Conservation (phyloP, 2,329 filamentous ascomycete genomes). For the Exophiala xenobiotica region DNA sequence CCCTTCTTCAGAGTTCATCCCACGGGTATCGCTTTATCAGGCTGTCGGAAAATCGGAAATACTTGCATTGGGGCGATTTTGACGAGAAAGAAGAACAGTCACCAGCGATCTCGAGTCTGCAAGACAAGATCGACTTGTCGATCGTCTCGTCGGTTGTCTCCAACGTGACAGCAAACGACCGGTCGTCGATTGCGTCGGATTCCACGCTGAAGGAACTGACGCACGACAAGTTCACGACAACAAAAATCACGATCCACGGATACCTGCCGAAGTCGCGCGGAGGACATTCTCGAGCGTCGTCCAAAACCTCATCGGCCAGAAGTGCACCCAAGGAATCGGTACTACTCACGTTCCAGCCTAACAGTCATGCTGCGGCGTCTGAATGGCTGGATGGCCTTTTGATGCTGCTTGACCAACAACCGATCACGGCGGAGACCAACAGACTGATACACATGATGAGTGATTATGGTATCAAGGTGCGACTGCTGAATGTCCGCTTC, state of each 20-base stretch:
- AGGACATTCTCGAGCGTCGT: slow-evolving; percentile 34
- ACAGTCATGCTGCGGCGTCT: slow-evolving; percentile 77
- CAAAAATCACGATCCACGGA: slow-evolving; percentile 90
- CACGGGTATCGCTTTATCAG: slow-evolving; percentile 78
- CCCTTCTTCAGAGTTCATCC: slow-evolving; percentile 39
- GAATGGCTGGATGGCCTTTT: slow-evolving; percentile 96
- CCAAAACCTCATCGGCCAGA: slow-evolving; percentile 29
- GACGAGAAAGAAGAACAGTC: slow-evolving; percentile 61
- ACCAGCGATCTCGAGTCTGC: slow-evolving; percentile 44
- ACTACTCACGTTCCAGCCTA: slow-evolving; percentile 78
- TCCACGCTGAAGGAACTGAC: slow-evolving; percentile 23
- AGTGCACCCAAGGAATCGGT: slow-evolving; percentile 62
- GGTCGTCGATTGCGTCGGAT: slow-evolving; percentile 22
- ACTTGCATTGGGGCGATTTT: slow-evolving; percentile 88
- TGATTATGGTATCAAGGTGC: slow-evolving; percentile 89
- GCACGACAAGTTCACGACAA: slow-evolving; percentile 54
- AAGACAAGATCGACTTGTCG: slow-evolving; percentile 67
- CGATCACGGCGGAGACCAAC: slow-evolving; percentile 94
- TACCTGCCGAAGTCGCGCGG: slow-evolving; percentile 46
- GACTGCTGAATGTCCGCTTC: slow-evolving; percentile 84
- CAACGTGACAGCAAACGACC: slow-evolving; percentile 68
- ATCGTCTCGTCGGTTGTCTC: slow-evolving; percentile 91
- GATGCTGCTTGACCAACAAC: slow-evolving; percentile 91
- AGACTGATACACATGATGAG: slow-evolving; percentile 82
- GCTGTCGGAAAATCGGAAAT: slow-evolving; percentile 86